Percentiles rank a stretch among this genome's conserved stretches.
Conservation (phyloP, 768 basidiomycete genomes). For the Leccinellum rugosiceps region DNA sequence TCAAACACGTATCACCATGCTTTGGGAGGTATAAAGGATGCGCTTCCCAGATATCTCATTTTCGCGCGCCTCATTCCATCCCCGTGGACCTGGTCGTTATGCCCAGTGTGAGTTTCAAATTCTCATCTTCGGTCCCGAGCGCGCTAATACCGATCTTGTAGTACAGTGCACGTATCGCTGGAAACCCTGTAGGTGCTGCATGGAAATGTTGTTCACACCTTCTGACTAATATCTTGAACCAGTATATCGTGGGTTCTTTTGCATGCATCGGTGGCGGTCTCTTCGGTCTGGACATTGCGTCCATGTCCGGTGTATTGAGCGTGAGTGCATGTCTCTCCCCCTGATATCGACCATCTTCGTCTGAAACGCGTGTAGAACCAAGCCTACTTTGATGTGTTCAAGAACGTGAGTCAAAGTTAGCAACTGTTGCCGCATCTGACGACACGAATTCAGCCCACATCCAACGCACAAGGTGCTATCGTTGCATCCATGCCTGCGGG, state of each 20-base stretch:
- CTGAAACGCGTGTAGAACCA: constrained; percentile 21
- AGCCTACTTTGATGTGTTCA: constrained; percentile 25
- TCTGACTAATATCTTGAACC: constrained; percentile 10
- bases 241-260: constrained; percentile 79
- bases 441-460: constrained; percentile 36
- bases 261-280: constrained; percentile 80
- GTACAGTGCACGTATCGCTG: constrained; percentile 55
- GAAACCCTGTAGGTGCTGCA: constrained; percentile 46
- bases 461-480: constrained; percentile 65
- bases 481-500: constrained; percentile 78
- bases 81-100: constrained; percentile 12
- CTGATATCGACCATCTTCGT: not conserved
- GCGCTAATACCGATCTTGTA: constrained; percentile 22
- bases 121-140: not conserved
- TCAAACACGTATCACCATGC: not conserved
- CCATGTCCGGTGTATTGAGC: constrained; percentile 73
- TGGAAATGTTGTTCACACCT: not conserved
- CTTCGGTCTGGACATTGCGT: constrained; percentile 80
- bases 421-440: constrained; percentile 1
- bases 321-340: constrained; percentile 29
- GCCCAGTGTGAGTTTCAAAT: constrained; percentile 22
- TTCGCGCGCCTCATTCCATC: not conserved
- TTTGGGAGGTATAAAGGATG: constrained; percentile 12
- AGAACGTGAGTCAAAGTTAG: constrained; percentile 15
- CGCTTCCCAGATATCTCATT: not conserved